Evolutionary conservation across 176 grass and related monocot genomes (phyloP).

Genomic region (Elymus sibiricus): DNA sequence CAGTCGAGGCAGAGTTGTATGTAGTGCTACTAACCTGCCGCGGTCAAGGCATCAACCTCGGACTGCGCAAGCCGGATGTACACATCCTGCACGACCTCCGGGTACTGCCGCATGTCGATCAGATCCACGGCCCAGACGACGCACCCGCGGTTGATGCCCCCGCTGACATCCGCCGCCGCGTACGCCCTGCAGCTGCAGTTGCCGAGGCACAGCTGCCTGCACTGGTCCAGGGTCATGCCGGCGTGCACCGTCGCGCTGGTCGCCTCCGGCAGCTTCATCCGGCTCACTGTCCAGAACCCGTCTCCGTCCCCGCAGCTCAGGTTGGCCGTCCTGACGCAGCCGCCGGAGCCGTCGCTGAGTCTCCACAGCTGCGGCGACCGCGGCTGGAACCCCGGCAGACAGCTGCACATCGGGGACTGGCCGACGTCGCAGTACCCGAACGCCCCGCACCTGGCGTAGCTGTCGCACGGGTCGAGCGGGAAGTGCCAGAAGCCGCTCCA

Average conservation of each 20-base stretch:
- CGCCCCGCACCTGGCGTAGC: conserved; percentile 37
- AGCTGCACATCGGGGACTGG: conserved; percentile 15
- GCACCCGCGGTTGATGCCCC: too few species aligned
- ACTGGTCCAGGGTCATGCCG: too few species aligned
- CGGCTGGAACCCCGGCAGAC: conserved; percentile 46
- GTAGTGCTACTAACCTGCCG: not conserved
- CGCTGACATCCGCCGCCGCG: too few species aligned
- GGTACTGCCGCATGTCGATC: not conserved
- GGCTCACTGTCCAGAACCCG: too few species aligned
- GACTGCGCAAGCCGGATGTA: conserved; percentile 49
- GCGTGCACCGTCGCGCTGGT: too few species aligned
- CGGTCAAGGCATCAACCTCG: conserved; percentile 33
- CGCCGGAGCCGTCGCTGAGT: conserved; percentile 22
- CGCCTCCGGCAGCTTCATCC: too few species aligned
- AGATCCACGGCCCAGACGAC: conserved; percentile 13
- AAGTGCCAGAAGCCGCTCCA: conserved; percentile 46
- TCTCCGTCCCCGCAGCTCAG: conserved; percentile 16
- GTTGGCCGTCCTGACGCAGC: conserved; percentile 26
- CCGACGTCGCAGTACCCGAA: conserved; percentile 32
- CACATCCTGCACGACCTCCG: conserved; percentile 21
- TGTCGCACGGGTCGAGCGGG: conserved; percentile 41
- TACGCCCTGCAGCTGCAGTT: too few species aligned
- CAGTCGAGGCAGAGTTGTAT: not conserved
- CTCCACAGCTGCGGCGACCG: conserved; percentile 32
- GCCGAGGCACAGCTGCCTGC: too few species aligned